phyloP scores from a whole-genome alignment of 1,139 yeast genomes.

The Sugiyamaella sp. region DNA sequence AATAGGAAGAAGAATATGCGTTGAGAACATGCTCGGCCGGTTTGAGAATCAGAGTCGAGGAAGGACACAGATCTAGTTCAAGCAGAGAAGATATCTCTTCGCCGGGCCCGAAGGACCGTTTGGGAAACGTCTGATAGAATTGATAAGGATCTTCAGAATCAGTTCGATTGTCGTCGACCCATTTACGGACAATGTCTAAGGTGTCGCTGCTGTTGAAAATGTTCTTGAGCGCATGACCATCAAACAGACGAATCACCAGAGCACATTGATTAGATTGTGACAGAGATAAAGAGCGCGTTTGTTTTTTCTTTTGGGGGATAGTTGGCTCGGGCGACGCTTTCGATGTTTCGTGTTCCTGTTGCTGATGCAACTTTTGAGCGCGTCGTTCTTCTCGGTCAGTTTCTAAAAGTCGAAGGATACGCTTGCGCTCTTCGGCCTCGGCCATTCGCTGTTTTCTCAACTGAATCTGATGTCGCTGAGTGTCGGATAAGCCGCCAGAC shows the following conservation, averaged over 20 bases:
- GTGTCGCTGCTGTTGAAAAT: conserved; percentile 50
- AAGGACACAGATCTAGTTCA: conserved; percentile 59
- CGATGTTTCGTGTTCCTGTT: conserved; percentile 21
- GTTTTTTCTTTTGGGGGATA: conserved; percentile 1
- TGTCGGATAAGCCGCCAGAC: conserved; percentile 10
- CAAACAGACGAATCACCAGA: conserved; percentile 43
- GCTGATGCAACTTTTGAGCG: conserved; percentile 21
- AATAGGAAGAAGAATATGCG: conserved; percentile 36
- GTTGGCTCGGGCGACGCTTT: neutral
- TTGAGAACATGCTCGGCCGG: conserved; percentile 45
- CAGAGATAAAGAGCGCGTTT: conserved; percentile 18
- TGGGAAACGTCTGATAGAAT: conserved; percentile 52
- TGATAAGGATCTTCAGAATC: conserved; percentile 53
- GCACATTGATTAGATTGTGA: conserved; percentile 42
- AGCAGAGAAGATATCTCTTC: conserved; percentile 51
- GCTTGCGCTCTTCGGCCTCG: conserved; percentile 54
- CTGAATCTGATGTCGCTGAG: conserved; percentile 45
- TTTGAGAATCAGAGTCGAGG: conserved; percentile 67
- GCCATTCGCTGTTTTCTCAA: conserved; percentile 46
- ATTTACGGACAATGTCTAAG: conserved; percentile 57
- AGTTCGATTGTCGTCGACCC: conserved; percentile 60
- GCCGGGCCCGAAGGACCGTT: conserved; percentile 51
- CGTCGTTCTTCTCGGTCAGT: conserved; percentile 56
- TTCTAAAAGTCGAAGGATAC: conserved; percentile 55
- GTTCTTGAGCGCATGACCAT: conserved; percentile 55